Base-by-base conservation (phyloP, 768 basidiomycete species). In the Agaricus blazei region DNA sequence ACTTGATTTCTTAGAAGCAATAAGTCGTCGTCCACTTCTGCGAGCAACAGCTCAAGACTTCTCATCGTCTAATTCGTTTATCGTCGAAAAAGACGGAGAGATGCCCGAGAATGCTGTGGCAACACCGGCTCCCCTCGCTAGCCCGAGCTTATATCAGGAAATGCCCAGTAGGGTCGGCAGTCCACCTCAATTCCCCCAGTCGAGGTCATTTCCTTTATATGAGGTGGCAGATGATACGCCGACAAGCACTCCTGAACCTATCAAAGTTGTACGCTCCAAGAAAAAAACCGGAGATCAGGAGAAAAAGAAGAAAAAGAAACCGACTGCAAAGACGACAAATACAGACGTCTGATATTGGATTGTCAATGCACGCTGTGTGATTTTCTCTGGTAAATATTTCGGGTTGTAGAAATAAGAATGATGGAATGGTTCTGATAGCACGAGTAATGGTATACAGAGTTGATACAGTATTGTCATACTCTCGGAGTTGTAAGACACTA, bases 11-110 rank as follows among this genome's bases (percentile, higher is more conserved):
- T 19, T 55, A 49, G 50, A 43, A 28, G 23, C 12, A 57, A 74
- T 74, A 65, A 37, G 52, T 62, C 14, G 60, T 63, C 36, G 63
- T 65, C n/a, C 82, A 24, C 72, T 76, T 31, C 70, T 86, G 9
- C 72, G 73, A 58, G 71, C 73, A 24, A 64, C 70, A 4, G 62
- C 70, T 9, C 69, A 75, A 15, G 65, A 70, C 15, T 72, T 76
- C 9, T 71, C 78, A 1, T 37, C 43, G 3, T 65, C 74, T 1
- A 68, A 75, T n/a, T 66, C 74, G 4, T 88, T 82, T 58, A 71
- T 80, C 12, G 82, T 93, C 56, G 91, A 94, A 57, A 80, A 79
- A 62, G 79, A 83, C 0, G 93, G 93, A 1, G 93, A 94, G 70
- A 90, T 95, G 89, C 93, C 93, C 3, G 78, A 78, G 46, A 80